Base-by-base conservation (phyloP, 1,284 basidiomycete species). In the Schizophyllum amplum region DNA sequence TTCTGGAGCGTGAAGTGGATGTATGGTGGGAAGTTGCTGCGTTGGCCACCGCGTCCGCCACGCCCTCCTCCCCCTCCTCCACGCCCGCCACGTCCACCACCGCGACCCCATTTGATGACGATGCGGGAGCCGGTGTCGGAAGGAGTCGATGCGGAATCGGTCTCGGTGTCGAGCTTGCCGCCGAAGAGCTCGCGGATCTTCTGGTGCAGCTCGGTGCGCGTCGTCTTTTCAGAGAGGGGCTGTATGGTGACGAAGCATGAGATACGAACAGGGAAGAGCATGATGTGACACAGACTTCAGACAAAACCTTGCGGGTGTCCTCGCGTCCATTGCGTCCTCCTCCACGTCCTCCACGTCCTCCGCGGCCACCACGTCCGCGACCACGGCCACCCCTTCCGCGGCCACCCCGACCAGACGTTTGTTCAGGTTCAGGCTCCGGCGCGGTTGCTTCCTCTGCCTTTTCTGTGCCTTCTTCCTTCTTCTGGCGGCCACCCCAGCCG, bases 1-100 rank as follows among this genome's bases (percentile, higher is more conserved):
- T 99, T 99, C 69, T 98, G 96, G 47, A 99, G 74, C 0, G 93
- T 94, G 71, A 99, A 98, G 68, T 98, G 94, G 59, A 99, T 94
- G 69, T 92, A 99, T 0, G 89, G 89, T 60, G 89, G 89, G 62
- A 82, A 89, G 26, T 76, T 80, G n/a, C 84, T 83, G 26, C 87
- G 77, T 51, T 79, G 72, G 24, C 72, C 64, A 51, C 70, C 67
- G 27, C 71, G 69, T 51, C 70, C 69, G 57, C 65, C 71, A 67
- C 54, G 55, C 22, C 76, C 69, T 55, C 71, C 71, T 61, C 80
- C 72, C 61, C 75, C 68, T 52, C 75, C 71, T 22, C 76, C 72
- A 22, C 74, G 65, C 58, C 76, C 68, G 17, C 80, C 72, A 62
- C 75, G 68, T 52, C 75, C 71, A 22, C 75, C 71, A 22, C 74